Percentiles rank a stretch among this genome's conserved stretches.
These are phyloP conservation scores for Myrica gale DNA, from an alignment of 306 rosid species.

Conservation along the genomic window DNA sequence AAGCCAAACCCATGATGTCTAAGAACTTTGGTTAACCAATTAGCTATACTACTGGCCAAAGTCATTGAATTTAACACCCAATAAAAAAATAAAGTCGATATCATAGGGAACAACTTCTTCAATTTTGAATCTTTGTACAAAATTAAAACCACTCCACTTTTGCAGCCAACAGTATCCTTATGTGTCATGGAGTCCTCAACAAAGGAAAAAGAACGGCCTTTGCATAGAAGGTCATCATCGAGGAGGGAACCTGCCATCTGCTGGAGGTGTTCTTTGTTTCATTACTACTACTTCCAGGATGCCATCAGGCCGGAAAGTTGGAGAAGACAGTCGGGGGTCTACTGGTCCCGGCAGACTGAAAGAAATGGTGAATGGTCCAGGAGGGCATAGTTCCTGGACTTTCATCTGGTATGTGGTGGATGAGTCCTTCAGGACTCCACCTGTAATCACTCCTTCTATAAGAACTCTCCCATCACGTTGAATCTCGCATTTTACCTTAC, in stretches of 20 bases:
- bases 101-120: background rate
- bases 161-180: background rate
- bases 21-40: background rate
- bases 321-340: slow-evolving; percentile 52
- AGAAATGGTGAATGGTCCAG: slow-evolving; percentile 50
- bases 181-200: background rate
- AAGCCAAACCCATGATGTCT: background rate
- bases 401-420: slow-evolving; percentile 37
- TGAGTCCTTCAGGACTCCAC: slow-evolving; percentile 33
- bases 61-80: background rate
- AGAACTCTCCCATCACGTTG: slow-evolving; percentile 48
- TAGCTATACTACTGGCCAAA: background rate
- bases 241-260: slow-evolving; percentile 25
- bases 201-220: background rate
- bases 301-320: slow-evolving; percentile 49
- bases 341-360: slow-evolving; percentile 58
- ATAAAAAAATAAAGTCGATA: background rate
- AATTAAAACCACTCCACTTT: background rate
- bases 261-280: slow-evolving; percentile 28
- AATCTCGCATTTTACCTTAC: slow-evolving; percentile 43
- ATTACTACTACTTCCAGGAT: slow-evolving; percentile 49
- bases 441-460: slow-evolving; percentile 51
- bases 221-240: background rate
- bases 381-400: slow-evolving; percentile 52
- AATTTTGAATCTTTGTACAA: background rate